Evolutionary conservation across 345 rosid species (phyloP).

Genomic region (Hevea brasiliensis): DNA sequence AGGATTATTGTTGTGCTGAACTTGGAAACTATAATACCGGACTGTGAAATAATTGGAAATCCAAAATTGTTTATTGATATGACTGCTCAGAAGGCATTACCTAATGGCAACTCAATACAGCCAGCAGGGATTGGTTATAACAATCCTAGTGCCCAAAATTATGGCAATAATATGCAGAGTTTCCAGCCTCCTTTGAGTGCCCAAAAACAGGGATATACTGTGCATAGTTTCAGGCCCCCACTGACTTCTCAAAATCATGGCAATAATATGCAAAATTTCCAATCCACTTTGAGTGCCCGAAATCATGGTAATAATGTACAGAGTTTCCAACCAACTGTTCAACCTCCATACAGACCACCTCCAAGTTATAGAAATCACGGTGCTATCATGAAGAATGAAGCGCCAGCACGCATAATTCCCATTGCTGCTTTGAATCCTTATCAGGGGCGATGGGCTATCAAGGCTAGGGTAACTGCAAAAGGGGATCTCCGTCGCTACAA

Average conservation of each 20-base stretch:
- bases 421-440: constrained; percentile 85
- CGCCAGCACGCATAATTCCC: constrained; percentile 76
- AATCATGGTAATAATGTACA: constrained; percentile 39
- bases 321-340: constrained; percentile 63
- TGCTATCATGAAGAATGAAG: constrained; percentile 83
- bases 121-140: constrained; percentile 29
- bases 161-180: constrained; percentile 18
- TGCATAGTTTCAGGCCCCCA: constrained; percentile 51
- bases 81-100: constrained; percentile 40
- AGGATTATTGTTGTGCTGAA: constrained; percentile 83
- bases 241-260: constrained; percentile 26
- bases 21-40: constrained; percentile 72
- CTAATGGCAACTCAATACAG: constrained; percentile 34
- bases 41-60: constrained; percentile 72
- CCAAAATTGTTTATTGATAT: constrained; percentile 46
- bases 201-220: constrained; percentile 32
- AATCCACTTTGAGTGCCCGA: constrained; percentile 17
- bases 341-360: constrained; percentile 77
- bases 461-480: constrained; percentile 88
- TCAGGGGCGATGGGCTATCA: constrained; percentile 92
- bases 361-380: constrained; percentile 74
- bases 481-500: constrained; percentile 86
- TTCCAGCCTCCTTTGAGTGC: constrained; percentile 2
- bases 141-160: constrained; percentile 19
- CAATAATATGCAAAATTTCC: constrained; percentile 17